phyloP scores from a whole-genome alignment of 2,329 filamentous ascomycete species.

The Trichoderma afroharzianum region DNA sequence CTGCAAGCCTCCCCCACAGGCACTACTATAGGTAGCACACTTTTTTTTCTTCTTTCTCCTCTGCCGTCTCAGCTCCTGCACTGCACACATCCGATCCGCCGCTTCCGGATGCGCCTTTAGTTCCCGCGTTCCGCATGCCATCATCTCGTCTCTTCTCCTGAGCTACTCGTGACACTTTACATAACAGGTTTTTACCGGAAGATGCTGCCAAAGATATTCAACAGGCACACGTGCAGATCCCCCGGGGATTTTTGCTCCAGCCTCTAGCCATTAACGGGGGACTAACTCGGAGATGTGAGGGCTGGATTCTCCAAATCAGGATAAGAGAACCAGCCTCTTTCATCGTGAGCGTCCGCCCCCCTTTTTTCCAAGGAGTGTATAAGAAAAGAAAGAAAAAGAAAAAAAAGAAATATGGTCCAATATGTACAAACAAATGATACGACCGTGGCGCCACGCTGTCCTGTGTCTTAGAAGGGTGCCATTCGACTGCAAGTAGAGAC shows the following conservation, averaged over 20 bases:
- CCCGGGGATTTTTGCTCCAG: not conserved
- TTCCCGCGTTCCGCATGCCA: slow-evolving; percentile 4
- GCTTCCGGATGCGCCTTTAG: slow-evolving; percentile 10
- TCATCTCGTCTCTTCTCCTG: not conserved
- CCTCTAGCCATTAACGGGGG: not conserved
- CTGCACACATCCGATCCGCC: not conserved
- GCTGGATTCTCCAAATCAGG: not conserved
- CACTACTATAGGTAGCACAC: slow-evolving; percentile 1
- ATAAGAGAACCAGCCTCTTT: not conserved
- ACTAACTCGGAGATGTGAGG: not conserved
- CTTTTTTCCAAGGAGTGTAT: not conserved
- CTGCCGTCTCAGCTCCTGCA: not conserved
- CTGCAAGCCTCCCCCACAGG: not conserved
- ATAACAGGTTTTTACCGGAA: not conserved
- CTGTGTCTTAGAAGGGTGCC: slow-evolving; percentile 1
- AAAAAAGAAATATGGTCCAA: not conserved
- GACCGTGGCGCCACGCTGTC: slow-evolving; percentile 23
- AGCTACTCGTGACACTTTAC: not conserved
- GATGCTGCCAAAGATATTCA: not conserved
- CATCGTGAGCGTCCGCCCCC: not conserved
- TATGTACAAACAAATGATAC: slow-evolving; percentile 11
- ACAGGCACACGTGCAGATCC: not conserved
- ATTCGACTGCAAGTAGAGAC: slow-evolving; percentile 8
- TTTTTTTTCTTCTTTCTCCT: not conserved
- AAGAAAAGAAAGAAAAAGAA: not conserved